Percentiles rank a stretch among this genome's conserved stretches.
phyloP scores from a whole-genome alignment of 2,329 filamentous ascomycete genomes.

The Penicillium sp. region DNA sequence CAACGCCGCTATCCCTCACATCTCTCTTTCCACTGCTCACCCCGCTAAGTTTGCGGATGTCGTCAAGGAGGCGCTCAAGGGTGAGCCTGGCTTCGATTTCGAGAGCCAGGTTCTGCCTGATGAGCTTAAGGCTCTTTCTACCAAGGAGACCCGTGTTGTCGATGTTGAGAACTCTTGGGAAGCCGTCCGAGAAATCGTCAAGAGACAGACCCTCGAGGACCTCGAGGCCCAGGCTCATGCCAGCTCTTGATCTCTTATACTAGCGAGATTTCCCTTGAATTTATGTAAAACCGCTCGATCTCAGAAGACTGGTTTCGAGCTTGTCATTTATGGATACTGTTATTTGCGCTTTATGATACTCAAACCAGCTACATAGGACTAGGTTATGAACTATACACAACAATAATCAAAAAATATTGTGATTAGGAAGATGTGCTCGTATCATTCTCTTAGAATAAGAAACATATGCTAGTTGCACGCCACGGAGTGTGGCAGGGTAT shows the following conservation, averaged over 20 bases:
- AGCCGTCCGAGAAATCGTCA: conserved; percentile 1
- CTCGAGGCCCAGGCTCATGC: not conserved
- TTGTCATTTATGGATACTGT: not conserved
- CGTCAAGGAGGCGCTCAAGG: not conserved
- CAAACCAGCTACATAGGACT: not conserved
- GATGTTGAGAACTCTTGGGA: conserved; percentile 4
- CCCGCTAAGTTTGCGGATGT: conserved; percentile 80
- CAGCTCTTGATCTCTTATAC: not conserved
- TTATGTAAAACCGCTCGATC: not conserved
- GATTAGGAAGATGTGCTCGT: not conserved
- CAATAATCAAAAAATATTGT: not conserved
- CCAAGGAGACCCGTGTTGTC: not conserved
- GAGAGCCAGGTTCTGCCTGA: conserved; percentile 2
- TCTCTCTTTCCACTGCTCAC: conserved; percentile 89
- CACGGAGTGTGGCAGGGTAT: conserved; percentile 26
- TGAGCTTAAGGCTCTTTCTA: not conserved
- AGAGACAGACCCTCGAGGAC: not conserved
- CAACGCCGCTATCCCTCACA: conserved; percentile 57
- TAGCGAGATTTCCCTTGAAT: not conserved
- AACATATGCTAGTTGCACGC: conserved; percentile 14
- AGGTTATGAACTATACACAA: not conserved
- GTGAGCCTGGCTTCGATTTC: conserved; percentile 2
- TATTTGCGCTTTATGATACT: not conserved
- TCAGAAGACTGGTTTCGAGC: not conserved
- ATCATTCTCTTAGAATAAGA: conserved; percentile 7